phyloP scores from a whole-genome alignment of 441 rosid genomes.

The Pelargonium australe region DNA sequence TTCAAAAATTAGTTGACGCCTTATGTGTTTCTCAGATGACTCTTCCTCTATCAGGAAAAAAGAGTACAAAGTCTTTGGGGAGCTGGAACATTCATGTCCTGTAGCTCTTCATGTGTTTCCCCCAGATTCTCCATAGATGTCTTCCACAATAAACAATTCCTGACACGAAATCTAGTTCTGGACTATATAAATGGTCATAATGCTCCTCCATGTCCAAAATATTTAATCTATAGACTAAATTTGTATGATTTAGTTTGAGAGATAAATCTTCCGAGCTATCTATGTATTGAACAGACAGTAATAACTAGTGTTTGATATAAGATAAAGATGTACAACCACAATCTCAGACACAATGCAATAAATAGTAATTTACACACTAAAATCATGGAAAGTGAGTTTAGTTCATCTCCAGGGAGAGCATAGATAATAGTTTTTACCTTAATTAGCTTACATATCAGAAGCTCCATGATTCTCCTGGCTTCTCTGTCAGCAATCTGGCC shows the following conservation, averaged over 20 bases:
- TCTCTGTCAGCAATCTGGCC: constrained; percentile 95
- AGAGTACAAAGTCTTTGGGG: not conserved
- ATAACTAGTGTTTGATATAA: not conserved
- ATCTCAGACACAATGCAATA: not conserved
- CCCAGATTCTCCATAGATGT: not conserved
- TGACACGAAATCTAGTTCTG: not conserved
- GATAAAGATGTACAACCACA: not conserved
- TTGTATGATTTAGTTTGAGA: not conserved
- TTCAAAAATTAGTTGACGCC: not conserved
- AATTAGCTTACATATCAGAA: constrained; percentile 77
- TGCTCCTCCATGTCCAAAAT: no score
- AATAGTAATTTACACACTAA: not conserved
- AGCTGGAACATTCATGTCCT: not conserved
- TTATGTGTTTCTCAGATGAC: no score
- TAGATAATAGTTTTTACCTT: constrained; percentile 47
- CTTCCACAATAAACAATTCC: not conserved
- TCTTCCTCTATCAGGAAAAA: not conserved
- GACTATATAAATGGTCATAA: not conserved
- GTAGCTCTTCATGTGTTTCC: not conserved
- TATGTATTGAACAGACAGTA: not conserved
- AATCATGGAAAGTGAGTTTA: not conserved
- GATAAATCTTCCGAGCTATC: not conserved
- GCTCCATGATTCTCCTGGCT: constrained; percentile 74
- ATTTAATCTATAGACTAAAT: not conserved
- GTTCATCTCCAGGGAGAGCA: not conserved